Evolutionary conservation across 306 rosid genomes (phyloP), one percentile per base, ranked within the genome.

Genomic region (Luffa aegyptiaca): DNA sequence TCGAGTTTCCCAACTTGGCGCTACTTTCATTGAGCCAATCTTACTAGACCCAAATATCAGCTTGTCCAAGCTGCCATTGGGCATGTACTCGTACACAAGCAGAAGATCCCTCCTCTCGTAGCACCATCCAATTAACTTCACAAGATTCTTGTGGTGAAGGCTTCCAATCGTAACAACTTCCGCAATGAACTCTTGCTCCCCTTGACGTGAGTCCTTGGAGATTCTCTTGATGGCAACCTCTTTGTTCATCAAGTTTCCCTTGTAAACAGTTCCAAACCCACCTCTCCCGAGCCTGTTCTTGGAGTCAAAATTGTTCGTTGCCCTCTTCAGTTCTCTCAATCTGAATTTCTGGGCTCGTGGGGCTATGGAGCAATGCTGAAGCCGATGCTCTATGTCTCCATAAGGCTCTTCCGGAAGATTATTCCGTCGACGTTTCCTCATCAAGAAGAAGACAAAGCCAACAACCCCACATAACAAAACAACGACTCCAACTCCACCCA

Each of bases 121-220:
- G 86, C 96, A 93, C 97, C 97, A 93, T 10, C 96, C 97, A 0
- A 87, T 88, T 59, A 93, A 63, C 83, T 88, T 93, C 75, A 91
- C 94, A 13, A 93, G 83, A 76, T 93, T 93, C 21, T 81, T 86
- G 82, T 93, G 97, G 80, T 89, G 86, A 57, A 93, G 91, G 73
- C 93, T 86, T 56, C 94, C 94, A 26, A 93, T 91, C 12, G 91
- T 93, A 41, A 94, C 90, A 35, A 93, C 92, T 83, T 93, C 97
- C 18, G 96, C 88, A 31, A 91, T 48, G 82, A 93, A 91, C 57
- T 93, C 97, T 80, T 87, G 92, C 87, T 90, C 89, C 16, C 97
- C 97, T 81, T 91, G 97, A 16, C 82, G 81, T 0, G 97, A 93
- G 49, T 93, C 58, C 79, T 90, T 86, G 1, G 91, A 87, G 53